Base-by-base conservation (phyloP, 495 filamentous ascomycete genomes). In the Penicillium roqueforti region DNA sequence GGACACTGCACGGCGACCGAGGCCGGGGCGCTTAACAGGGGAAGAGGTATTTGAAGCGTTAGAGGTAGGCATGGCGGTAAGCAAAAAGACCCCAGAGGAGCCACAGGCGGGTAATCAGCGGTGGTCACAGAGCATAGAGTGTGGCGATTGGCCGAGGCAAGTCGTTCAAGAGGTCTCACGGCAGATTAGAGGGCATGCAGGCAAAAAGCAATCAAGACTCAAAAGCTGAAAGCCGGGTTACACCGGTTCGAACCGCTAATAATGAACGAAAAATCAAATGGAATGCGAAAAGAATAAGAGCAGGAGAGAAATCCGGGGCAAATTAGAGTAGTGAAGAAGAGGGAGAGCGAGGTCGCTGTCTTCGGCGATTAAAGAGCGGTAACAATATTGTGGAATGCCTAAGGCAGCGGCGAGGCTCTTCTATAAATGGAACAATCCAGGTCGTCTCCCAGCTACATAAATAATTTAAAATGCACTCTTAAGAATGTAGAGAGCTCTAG, bases 1-100 rank as follows among this genome's bases (percentile, higher is more conserved):
- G 51, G 75, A 77, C 38, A 76, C 69, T 22, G 75, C 73, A 57
- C 75, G 75, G 54, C 73, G 73, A 61, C 66, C 73, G 58, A 77
- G 64, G 49, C 67, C 75, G 39, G 75, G 75, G 61, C 75, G 73
- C 68, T 76, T 77, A 51, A 72, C 70, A 31, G 75, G 73, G 49
- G 75, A 76, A 14, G 73, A 66, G n/a, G 68, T 72, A 39, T 50
- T 50, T 8, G 47, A 50, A 50, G 58, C 70, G 59, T 63, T 73
- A 29, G 64, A 65, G 36, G 57, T 66, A 55, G 72, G 72, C 72
- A 75, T 75, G 63, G 67, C 66, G 64, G 61, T 54, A 50, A 52
- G 20, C 39, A 40, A 62, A 55, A 47, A 51, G 48, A 53, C 47
- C 54, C 53, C 44, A 32, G 36, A 49, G 38, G 57, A 61, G 39